Base-by-base conservation (phyloP, 139 green algal genomes). In the Edaphochlamys debaryana region DNA sequence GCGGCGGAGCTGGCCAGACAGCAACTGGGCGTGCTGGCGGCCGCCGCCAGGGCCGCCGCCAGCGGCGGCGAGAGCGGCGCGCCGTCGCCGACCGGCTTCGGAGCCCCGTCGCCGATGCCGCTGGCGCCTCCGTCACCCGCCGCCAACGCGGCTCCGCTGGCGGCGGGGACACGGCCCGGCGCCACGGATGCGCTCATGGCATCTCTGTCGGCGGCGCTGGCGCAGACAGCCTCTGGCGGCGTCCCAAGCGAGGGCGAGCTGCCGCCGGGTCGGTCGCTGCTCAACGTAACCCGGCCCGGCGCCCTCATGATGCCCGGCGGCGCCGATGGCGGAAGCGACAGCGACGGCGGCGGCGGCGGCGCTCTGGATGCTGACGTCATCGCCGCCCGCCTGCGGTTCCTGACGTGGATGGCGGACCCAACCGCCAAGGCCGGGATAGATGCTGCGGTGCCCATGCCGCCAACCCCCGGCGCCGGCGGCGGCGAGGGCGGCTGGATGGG, bases 331-430 rank as follows among this genome's bases (percentile, higher is more conserved):
- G 13, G 11, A 30, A 36, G 60, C n/a, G 60, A 63, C 56, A 29
- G 2, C 2, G 56, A 63, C 25, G 60, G n/a, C n/a, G 58, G 29
- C 29, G 58, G 58, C 27, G 60, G 0, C 13, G 54, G 23, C 22
- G 3, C 32, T 0, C 17, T 82, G 42, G 76, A 82, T 13, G 0
- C 41, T 2, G 54, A 82, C 25, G 54, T 63, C 22, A 82, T 82
- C 13, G 42, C 62, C 0, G 63, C 76, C 0, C 62, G 76, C 30
- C 38, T 73, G 25, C 41, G 32, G 7, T 82, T 82, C 76, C 41
- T 82, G 25, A 20, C 42, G 23, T 82, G 76, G 76, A 42, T 82
- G 41, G 13, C 73, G 63, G 76, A 82, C 36, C 76, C 76, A 0
- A 67, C 40, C 32, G 42, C 34, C 23, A 66, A 45, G 41, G 32